Evolutionary conservation across 495 filamentous ascomycete species (phyloP).

Genomic region (Aspergillus olivimuriae): DNA sequence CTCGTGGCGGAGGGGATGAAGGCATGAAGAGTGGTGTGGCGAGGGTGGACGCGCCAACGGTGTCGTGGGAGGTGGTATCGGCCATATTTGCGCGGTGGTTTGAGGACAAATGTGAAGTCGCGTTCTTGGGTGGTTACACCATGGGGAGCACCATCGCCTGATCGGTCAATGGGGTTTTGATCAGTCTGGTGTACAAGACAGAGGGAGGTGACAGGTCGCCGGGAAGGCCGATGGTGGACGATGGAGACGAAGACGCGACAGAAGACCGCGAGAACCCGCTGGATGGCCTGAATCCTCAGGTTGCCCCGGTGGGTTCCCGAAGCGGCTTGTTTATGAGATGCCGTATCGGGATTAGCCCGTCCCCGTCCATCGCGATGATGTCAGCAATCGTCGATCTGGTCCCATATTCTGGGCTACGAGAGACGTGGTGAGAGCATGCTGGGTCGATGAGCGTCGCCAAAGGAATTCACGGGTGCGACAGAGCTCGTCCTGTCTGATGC

Average conservation of each 20-base stretch:
- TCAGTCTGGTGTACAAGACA: not conserved
- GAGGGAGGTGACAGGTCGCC: not conserved
- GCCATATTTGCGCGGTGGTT: slow-evolving; percentile 21
- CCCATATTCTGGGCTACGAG: slow-evolving; percentile 41
- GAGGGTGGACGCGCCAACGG: slow-evolving; percentile 38
- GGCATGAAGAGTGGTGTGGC: slow-evolving; percentile 36
- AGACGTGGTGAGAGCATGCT: slow-evolving; percentile 57
- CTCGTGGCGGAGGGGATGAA: slow-evolving; percentile 26
- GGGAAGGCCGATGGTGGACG: not conserved
- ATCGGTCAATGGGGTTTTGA: not conserved
- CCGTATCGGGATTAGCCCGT: slow-evolving; percentile 7
- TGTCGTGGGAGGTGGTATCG: slow-evolving; percentile 41
- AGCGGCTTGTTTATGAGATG: slow-evolving; percentile 8
- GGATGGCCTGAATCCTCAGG: slow-evolving; percentile 8
- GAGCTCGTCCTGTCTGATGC: slow-evolving; percentile 48
- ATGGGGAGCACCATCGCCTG: not conserved
- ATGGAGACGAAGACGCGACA: slow-evolving; percentile 7
- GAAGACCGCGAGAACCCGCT: slow-evolving; percentile 1
- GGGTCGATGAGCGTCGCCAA: slow-evolving; percentile 45
- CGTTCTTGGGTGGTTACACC: not conserved
- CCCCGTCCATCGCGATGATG: slow-evolving; percentile 50
- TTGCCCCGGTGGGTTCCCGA: not conserved
- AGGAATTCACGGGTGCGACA: slow-evolving; percentile 53
- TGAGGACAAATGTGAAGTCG: not conserved
- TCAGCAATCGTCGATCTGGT: slow-evolving; percentile 48